Base-by-base conservation (phyloP, 2,329 filamentous ascomycete species). In the Monilinia vaccinii-corymbosi region DNA sequence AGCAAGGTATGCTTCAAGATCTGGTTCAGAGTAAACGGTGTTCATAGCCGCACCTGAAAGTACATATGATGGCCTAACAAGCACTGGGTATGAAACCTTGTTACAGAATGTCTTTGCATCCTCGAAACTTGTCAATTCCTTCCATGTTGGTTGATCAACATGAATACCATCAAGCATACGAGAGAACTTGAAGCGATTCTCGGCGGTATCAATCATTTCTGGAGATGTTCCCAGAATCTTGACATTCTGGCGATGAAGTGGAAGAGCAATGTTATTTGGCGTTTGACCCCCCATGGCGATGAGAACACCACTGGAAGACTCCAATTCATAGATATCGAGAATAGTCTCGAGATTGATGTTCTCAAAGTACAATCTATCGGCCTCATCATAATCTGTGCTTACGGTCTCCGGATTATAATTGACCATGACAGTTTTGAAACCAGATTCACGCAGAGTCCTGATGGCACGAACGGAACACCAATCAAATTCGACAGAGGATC, bases 1-100 rank as follows among this genome's bases (percentile, higher is more conserved):
- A 71, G 91, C 83, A 9, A 99, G 86, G 81, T 97, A 97, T 65
- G 96, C 89, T 78, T 96, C 90, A 61, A 99, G 86, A 72, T 99
- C 92, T 67, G 87, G 86, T 68, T 91, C 82, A 74, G 86, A 90
- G 73, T 84, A 86, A 70, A 99, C 97, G 68, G 97, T 93, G 57
- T 91, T 97, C 94, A 99, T 99, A 71, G 94, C 94, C 67, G 94
- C 94, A 74, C 94, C 94, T 36, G 94, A 97, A 55, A 99, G 86
- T 58, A 99, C 94, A 74, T 99, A 99, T 69, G 85, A 90, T 53
- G 94, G 94, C 63, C 94, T 90, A 64, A 97, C 93, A 55, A 97
- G 84, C 47, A 99, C 94, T 25, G 94, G 94, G 77, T 97, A 99
- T 66, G 87, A 86, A 64, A 97, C 94, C 67, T 84, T 77, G 14